Evolutionary conservation across 176 grass and related monocot species (phyloP).

Genomic region (bread wheat (Triticum aestivum)): IWGSC_CS_RefSeq_v2.1 NC_057805.1:385606801-385607300

Average conservation of each 20-base stretch:
- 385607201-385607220: background rate
- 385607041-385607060: background rate
- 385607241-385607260: background rate
- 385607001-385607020: too few relatives aligned
- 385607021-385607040: too few relatives aligned
- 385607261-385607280: background rate
- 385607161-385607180: background rate
- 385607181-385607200: background rate
- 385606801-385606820: background rate
- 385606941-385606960: background rate
- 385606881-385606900: background rate
- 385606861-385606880: background rate
- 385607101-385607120: background rate
- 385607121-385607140: background rate
- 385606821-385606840: background rate
- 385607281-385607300: too few relatives aligned
- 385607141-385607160: constrained; percentile 10
- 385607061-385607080: background rate
- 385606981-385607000: too few relatives aligned
- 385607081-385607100: background rate
- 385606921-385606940: background rate
- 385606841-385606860: background rate
- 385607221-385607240: too few relatives aligned
- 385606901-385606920: background rate
- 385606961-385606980: too few relatives aligned